Evolutionary conservation across 2,329 filamentous ascomycete species (phyloP), one percentile per base, ranked within the genome.

Genomic region (Curvularia lunata): DNA sequence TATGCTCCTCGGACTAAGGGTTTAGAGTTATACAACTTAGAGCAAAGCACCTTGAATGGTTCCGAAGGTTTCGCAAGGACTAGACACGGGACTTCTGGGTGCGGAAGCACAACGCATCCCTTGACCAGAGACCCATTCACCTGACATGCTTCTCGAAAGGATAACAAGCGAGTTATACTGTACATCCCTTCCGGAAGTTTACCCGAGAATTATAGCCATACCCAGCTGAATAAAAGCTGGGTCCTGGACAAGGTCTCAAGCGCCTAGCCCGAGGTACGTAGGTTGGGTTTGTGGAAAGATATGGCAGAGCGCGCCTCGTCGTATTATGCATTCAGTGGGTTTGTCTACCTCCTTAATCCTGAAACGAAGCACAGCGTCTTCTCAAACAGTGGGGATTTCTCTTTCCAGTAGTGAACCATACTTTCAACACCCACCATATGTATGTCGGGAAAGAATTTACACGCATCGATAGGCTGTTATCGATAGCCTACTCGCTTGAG

Each of bases 401-500:
- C 46, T 18, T 38, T 25, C 38, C 51, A 54, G 40, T 28, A 37
- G 30, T 23, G 52, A 58, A 46, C 46, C 52, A 47, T 19, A 50
- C 27, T 50, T 23, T 38, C 34, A 30, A 49, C 54, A 58, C 37
- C 19, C 49, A 42, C 30, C 28, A 21, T 43, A 46, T 42, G 54
- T 54, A n/a, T 62, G 61, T 59, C 61, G 58, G 51, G 58, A 57
- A 16, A 52, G 43, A 41, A 56, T 57, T 57, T 46, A 52, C 41
- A 48, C 32, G 46, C 52, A 56, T 60, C 52, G 32, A 52, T 50
- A 58, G 56, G 55, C 27, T 58, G 34, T 55, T 66, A 61, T 64
- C 63, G 63, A 61, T 66, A 66, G 49, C 49, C 32, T 46, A 43
- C 55, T 52, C 28, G 50, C 23, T 47, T 57, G 56, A 38, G 52